Evolutionary conservation across 768 basidiomycete species (phyloP), one percentile per base, ranked within the genome.

Genomic region (Lactarius akahatsu): DNA sequence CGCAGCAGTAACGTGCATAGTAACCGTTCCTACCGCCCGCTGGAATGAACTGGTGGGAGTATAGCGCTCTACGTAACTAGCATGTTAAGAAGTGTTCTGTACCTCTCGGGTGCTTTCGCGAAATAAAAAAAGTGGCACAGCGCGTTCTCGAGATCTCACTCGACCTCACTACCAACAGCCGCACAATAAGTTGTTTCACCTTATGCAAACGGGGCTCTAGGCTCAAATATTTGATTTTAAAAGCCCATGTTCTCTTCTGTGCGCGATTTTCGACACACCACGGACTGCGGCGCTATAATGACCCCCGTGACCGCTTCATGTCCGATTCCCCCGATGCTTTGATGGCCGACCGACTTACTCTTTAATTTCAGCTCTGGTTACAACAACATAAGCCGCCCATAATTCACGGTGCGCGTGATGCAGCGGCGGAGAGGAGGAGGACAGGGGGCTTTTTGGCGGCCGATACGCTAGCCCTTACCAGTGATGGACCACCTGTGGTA

Each of bases 301-400:
- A 52, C 50, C 30, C 30, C 50, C 41, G 38, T 62, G 61, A 57
- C 61, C n/a, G 54, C 34, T 38, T 38, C 43, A 66, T 61, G 15
- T 28, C 64, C 54, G 52, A 55, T 28, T 38, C 54, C 5, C 43
- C 64, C 54, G 38, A 41, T 13, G 28, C 50, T 18, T 56, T 62
- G 54, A 56, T 55, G 54, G 30, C 62, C 41, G 54, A 30, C 54
- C 4, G 50, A 40, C 45, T 26, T 28, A 11, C 15, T 32, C 18
- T 34, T 50, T 45, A 34, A n/a, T 26, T 47, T 28, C 45, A 32
- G 28, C 47, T 13, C 45, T 50, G 47, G n/a, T n/a, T 18, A 47
- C 45, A 23, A 23, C 45, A 23, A n/a, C 47, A 50, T 15, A 50
- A 50, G 47, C 5, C 47, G 23, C 47, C n/a, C 47, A 50, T 50